phyloP scores from a whole-genome alignment of 139 green algal genomes.

The Micromonas pusilla region DNA sequence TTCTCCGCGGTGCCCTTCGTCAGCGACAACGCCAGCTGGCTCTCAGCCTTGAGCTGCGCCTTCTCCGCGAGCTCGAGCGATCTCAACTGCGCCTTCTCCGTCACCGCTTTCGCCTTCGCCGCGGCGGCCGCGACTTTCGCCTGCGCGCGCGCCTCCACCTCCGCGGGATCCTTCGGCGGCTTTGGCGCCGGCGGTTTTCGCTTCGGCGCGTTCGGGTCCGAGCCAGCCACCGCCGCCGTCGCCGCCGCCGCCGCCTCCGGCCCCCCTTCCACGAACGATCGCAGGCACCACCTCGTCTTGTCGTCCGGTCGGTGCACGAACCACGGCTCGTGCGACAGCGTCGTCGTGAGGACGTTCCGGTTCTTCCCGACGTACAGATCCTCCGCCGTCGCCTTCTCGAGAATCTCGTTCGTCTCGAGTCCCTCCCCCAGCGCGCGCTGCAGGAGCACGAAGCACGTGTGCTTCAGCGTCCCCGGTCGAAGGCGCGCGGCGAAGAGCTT shows the following conservation, averaged over 20 bases:
- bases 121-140: not conserved
- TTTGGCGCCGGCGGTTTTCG: not conserved
- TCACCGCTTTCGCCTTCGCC: not conserved
- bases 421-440: not conserved
- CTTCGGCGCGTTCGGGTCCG: not conserved
- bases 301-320: constrained; percentile 9
- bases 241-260: not conserved
- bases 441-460: constrained; percentile 3
- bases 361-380: constrained; percentile 1
- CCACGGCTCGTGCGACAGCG: constrained; percentile 8
- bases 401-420: constrained; percentile 7
- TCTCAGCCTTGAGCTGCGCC: not conserved
- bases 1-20: not conserved
- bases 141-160: not conserved
- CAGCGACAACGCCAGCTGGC: not conserved
- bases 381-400: not conserved
- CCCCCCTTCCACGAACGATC: not conserved
- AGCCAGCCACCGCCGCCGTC: too few relatives aligned
- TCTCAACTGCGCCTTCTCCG: not conserved
- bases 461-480: constrained; percentile 12
- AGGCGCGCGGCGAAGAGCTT: not conserved
- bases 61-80: not conserved
- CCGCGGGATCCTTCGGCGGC: not conserved
- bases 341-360: not conserved
- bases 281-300: not conserved